phyloP scores from a whole-genome alignment of 164 flowering plant genomes.

The Vitis rupestris region DNA sequence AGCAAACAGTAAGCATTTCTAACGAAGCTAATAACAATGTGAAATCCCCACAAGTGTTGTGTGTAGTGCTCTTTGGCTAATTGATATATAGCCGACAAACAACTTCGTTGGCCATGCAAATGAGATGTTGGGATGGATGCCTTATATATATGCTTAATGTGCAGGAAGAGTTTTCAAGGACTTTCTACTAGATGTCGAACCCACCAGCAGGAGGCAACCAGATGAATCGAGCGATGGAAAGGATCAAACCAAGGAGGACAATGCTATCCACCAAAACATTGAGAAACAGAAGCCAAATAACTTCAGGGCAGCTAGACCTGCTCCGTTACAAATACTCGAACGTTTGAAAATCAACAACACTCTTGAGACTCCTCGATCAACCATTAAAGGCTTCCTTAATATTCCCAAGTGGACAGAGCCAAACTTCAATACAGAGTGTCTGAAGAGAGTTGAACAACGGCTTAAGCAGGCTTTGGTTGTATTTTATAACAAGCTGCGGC shows the following conservation, averaged over 20 bases:
- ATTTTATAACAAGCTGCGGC: slow-evolving; percentile 57
- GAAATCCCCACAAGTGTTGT: too few species aligned
- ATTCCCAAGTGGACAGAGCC: slow-evolving; percentile 41
- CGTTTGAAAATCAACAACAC: slow-evolving; percentile 41
- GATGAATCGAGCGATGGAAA: slow-evolving; percentile 6
- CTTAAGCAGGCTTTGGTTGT: slow-evolving; percentile 42
- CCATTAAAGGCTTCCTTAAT: slow-evolving; percentile 37
- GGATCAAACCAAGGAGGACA: too few species aligned
- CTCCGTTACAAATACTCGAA: slow-evolving; percentile 39
- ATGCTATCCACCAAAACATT: background rate
- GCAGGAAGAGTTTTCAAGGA: slow-evolving; percentile 15
- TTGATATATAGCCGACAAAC: too few species aligned
- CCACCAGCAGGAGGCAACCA: background rate
- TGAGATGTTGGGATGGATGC: too few species aligned
- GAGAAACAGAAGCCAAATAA: background rate
- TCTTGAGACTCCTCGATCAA: slow-evolving; percentile 40
- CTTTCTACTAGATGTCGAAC: background rate
- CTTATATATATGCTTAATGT: slow-evolving; percentile 1
- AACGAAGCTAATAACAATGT: too few species aligned
- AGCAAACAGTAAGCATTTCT: too few species aligned
- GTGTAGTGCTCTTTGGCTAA: too few species aligned
- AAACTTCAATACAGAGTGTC: slow-evolving; percentile 40
- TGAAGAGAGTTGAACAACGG: slow-evolving; percentile 40
- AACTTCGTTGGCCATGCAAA: too few species aligned
- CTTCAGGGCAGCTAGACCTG: slow-evolving; percentile 2